Base-by-base conservation (phyloP, 148 eudicot genomes). In the Nyssa sinensis region DNA sequence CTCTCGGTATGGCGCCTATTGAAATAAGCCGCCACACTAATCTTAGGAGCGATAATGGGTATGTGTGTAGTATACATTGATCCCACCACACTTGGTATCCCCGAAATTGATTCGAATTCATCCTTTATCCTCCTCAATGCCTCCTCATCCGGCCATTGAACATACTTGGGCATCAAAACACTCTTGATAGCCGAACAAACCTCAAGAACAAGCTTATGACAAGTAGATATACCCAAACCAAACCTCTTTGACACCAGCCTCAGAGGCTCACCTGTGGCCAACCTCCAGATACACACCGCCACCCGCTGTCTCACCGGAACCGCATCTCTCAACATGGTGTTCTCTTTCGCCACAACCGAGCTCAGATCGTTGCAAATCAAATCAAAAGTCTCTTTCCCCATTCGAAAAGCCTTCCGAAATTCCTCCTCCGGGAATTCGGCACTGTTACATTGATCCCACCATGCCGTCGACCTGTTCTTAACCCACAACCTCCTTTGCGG, bases 1-100 rank as follows among this genome's bases (percentile, higher is more conserved):
- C 93, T 76, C 76, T 91, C 93, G 0, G 97, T 91, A 24, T 88
- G 95, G 9, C 93, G 78, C 76, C 87, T 88, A 76, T 94, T 94
- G 82, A 88, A 90, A 65, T 94, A 91, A 47, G 97, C 97, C 0
- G 97, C 88, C 5, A 91, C 97, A 71, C 88, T 91, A n/a, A 87
- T 87, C 85, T 94, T 94, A 0, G 98, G 98, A 13, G 98, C 98
- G 57, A 94, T 91, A 4, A 94, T 94, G 0, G 98, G 98, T 67
- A 91, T 83, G 69, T 94, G 98, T 0, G 98, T 91, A 0, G 98
- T 94, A 47, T 91, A 91, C 91, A 94, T 89, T 19, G 97, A 88
- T n/a, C 98, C 98, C 14, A 90, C 91, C 14, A 90, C 89, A 71
- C 84, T 90, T 1, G 95, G 93, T 51, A 94, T 94, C 6, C 93